These are phyloP conservation scores for Nitzschia sp. DNA, from an alignment of 108 stramenopile species.

Conservation along the genomic window DNA sequence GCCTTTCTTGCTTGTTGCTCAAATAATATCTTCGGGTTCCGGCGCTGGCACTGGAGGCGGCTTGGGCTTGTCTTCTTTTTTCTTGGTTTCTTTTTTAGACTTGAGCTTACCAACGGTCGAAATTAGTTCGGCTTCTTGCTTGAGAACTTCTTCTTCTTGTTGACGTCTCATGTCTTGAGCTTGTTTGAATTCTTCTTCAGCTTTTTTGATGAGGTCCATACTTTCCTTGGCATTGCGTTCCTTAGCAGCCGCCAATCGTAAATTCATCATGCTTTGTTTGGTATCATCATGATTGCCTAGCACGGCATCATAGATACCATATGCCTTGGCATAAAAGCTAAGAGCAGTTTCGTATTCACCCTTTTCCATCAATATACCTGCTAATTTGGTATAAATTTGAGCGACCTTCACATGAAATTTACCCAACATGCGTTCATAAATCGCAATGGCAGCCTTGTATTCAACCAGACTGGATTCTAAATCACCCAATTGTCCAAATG, in stretches of 20 bases:
- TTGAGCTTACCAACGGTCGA: background rate
- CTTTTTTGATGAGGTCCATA: conserved; percentile 33
- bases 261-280: conserved; percentile 34
- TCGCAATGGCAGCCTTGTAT: conserved; percentile 38
- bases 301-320: conserved; percentile 38
- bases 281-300: conserved; percentile 40
- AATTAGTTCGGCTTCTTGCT: conserved; percentile 11
- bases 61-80: background rate
- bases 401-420: conserved; percentile 47
- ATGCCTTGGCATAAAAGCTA: conserved; percentile 39
- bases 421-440: conserved; percentile 37
- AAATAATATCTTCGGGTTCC: background rate
- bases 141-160: conserved; percentile 11
- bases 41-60: no score
- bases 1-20: no score
- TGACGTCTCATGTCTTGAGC: conserved; percentile 13
- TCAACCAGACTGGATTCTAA: conserved; percentile 32
- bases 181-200: conserved; percentile 35
- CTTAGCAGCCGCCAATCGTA: conserved; percentile 34
- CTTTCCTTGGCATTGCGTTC: conserved; percentile 16
- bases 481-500: conserved; percentile 30
- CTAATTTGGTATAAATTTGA: conserved; percentile 36
- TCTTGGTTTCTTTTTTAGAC: background rate
- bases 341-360: conserved; percentile 50
- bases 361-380: conserved; percentile 35